phyloP scores from a whole-genome alignment of 2,329 filamentous ascomycete species.

The Plectosphaerella plurivora region DNA sequence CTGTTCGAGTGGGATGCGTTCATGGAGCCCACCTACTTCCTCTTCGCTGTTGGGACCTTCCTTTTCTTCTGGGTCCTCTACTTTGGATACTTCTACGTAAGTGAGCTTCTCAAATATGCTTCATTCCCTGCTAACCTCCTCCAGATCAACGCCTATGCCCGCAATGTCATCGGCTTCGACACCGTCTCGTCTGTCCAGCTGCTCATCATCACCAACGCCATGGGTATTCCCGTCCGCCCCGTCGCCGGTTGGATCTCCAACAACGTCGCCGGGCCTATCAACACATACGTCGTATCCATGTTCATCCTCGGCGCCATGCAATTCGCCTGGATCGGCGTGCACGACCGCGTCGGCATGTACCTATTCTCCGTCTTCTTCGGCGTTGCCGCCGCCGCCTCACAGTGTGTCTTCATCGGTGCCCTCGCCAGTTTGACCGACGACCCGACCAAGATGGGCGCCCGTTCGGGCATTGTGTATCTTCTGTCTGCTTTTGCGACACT shows the following conservation, averaged over 20 bases:
- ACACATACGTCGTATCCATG: conserved; percentile 42
- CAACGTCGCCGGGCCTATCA: conserved; percentile 47
- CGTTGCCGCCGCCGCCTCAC: conserved; percentile 31
- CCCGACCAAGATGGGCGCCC: conserved; percentile 35
- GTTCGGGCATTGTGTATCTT: conserved; percentile 39
- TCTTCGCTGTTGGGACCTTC: conserved; percentile 29
- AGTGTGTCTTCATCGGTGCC: conserved; percentile 32
- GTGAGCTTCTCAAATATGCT: neutral
- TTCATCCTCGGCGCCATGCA: conserved; percentile 42
- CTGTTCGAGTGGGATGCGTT: conserved; percentile 47
- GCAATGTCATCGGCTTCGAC: conserved; percentile 37
- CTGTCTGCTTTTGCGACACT: conserved; percentile 33
- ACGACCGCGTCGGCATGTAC: conserved; percentile 29
- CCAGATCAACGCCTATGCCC: conserved; percentile 32
- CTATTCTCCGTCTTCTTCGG: conserved; percentile 37
- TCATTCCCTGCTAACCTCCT: neutral
- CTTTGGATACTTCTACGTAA: conserved; percentile 43
- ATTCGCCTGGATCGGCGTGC: conserved; percentile 49
- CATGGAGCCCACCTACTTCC: conserved; percentile 38
- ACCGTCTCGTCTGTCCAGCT: conserved; percentile 49
- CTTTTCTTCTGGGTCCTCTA: conserved; percentile 44
- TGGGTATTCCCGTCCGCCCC: conserved; percentile 52
- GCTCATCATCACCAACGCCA: conserved; percentile 54
- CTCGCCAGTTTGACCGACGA: conserved; percentile 36
- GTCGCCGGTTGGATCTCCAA: conserved; percentile 53